phyloP scores from a whole-genome alignment of 1,139 yeast species.

The Debaryomyces udenii region DNA sequence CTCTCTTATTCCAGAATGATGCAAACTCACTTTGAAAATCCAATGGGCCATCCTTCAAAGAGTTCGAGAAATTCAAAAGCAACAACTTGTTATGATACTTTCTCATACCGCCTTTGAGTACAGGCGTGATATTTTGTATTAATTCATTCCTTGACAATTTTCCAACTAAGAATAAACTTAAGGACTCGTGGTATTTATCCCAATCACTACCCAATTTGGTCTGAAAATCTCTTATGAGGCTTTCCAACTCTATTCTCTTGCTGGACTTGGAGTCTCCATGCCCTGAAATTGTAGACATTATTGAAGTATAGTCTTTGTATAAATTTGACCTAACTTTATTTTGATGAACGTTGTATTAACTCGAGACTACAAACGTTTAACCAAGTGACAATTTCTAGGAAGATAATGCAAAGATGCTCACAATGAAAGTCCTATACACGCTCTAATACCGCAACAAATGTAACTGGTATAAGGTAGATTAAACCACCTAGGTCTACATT shows the following conservation, averaged over 20 bases:
- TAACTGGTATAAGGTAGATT: constrained; percentile 1
- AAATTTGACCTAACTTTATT: no score
- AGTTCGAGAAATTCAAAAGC: constrained; percentile 80
- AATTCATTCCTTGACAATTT: constrained; percentile 78
- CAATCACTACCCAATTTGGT: constrained; percentile 72
- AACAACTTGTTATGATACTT: constrained; percentile 80
- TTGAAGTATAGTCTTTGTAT: not conserved
- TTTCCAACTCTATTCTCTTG: constrained; percentile 71
- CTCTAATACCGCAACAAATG: not conserved
- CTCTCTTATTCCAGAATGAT: constrained; percentile 55
- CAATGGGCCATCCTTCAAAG: constrained; percentile 66
- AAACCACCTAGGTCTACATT: not conserved
- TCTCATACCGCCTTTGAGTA: constrained; percentile 53
- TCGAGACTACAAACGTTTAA: no score
- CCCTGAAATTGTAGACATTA: constrained; percentile 4
- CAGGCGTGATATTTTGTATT: constrained; percentile 53
- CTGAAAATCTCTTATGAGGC: constrained; percentile 73
- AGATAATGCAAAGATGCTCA: not conserved
- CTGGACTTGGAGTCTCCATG: constrained; percentile 11
- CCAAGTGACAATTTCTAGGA: no score
- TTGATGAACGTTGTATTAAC: no score
- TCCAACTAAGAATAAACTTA: constrained; percentile 77
- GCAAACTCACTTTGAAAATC: constrained; percentile 55
- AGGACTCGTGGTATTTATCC: constrained; percentile 83
- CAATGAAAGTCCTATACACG: not conserved